Conservation (phyloP, 2,329 filamentous ascomycete species). For the Nigrospora osmanthi region DNA sequence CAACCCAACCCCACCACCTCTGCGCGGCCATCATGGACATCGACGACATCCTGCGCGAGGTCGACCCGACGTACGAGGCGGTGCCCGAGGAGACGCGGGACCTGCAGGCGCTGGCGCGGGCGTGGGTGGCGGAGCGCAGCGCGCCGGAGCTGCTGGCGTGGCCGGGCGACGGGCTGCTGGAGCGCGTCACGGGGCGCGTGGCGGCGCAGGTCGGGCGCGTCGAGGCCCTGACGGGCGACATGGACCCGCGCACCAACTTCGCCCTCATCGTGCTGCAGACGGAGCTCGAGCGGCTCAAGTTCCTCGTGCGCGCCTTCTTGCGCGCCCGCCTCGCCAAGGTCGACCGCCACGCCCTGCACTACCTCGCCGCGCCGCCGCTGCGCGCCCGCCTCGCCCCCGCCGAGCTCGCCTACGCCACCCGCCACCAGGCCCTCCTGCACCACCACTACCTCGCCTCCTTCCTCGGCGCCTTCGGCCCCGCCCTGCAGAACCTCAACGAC, state of each 20-base stretch:
- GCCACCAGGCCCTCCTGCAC: conserved; percentile 78
- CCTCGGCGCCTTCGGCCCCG: conserved; percentile 69
- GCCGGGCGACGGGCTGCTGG: conserved; percentile 67
- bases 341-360: conserved; percentile 68
- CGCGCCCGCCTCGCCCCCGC: conserved; percentile 61
- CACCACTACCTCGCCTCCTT: conserved; percentile 83
- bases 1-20: too few relatives aligned
- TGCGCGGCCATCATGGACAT: conserved; percentile 54
- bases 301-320: conserved; percentile 75
- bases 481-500: conserved; percentile 82
- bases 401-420: conserved; percentile 74
- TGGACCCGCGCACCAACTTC: conserved; percentile 89
- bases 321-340: conserved; percentile 87
- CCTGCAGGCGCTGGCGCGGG: conserved; percentile 80
- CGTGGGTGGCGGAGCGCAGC: conserved; percentile 87
- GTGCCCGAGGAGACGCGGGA: conserved; percentile 59
- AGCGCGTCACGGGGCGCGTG: conserved; percentile 69
- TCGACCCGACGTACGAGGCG: conserved; percentile 51
- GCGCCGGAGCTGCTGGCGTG: conserved; percentile 80
- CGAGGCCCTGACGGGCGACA: conserved; percentile 71
- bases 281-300: conserved; percentile 91
- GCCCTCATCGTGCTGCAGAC: conserved; percentile 92
- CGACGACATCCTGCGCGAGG: conserved; percentile 69
- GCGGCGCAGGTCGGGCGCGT: conserved; percentile 63
- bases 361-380: conserved; percentile 50